Percentiles rank a stretch among this genome's conserved stretches.
phyloP scores from a whole-genome alignment of 164 flowering plant genomes.

The Euptelea pleiosperma region DNA sequence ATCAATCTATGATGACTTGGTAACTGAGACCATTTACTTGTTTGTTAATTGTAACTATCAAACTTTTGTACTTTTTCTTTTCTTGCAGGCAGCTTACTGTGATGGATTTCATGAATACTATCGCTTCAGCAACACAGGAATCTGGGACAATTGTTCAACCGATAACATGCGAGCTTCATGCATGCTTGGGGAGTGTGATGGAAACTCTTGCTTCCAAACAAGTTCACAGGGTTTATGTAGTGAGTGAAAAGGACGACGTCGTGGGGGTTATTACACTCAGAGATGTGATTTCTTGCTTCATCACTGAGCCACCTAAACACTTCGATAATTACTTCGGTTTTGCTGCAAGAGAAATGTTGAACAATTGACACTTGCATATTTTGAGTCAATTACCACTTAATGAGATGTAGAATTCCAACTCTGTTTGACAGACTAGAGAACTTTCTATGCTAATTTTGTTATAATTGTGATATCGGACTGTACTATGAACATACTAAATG shows the following conservation, averaged over 20 bases:
- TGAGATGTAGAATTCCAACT: no score
- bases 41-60: no score
- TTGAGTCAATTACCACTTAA: slow-evolving; percentile 5
- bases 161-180: slow-evolving; percentile 57
- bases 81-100: slow-evolving; percentile 70
- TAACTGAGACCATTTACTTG: no score
- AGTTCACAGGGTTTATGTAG: slow-evolving; percentile 77
- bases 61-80: not conserved
- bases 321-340: slow-evolving; percentile 56
- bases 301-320: slow-evolving; percentile 72
- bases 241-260: slow-evolving; percentile 40
- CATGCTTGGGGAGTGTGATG: slow-evolving; percentile 58
- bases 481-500: no score
- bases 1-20: no score
- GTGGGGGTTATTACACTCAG: slow-evolving; percentile 80
- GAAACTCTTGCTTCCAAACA: slow-evolving; percentile 58
- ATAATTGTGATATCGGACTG: no score
- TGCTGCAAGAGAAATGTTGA: slow-evolving; percentile 51
- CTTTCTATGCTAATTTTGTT: no score
- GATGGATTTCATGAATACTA: slow-evolving; percentile 52
- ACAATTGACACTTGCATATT: slow-evolving; percentile 25
- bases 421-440: no score
- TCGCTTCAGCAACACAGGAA: slow-evolving; percentile 37
- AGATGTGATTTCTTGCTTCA: slow-evolving; percentile 90
- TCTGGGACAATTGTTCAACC: slow-evolving; percentile 44